A percentile compares a stretch with the other conserved stretches of the same genome.
phyloP scores from a whole-genome alignment of 2,329 filamentous ascomycete species.

The Aspergillus bombycis region DNA sequence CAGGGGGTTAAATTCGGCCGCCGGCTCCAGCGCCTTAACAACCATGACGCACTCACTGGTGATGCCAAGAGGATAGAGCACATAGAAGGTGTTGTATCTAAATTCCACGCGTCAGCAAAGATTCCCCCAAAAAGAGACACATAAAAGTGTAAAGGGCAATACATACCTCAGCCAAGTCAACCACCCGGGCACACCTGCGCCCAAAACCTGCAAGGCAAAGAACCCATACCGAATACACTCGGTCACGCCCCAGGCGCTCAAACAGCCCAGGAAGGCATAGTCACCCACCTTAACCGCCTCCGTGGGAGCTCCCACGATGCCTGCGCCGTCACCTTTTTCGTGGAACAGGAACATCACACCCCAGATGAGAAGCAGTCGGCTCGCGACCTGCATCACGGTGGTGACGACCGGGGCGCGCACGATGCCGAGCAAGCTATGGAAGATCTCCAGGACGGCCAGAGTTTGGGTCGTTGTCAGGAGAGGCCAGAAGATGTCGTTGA shows the following conservation, averaged over 20 bases:
- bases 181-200: conserved; percentile 61
- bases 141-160: not conserved
- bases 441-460: conserved; percentile 76
- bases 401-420: conserved; percentile 85
- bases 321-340: conserved; percentile 65
- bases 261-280: conserved; percentile 50
- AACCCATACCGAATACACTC: conserved; percentile 93
- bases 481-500: conserved; percentile 50
- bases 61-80: conserved; percentile 92
- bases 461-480: conserved; percentile 72
- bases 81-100: conserved; percentile 83
- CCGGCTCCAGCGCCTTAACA: conserved; percentile 65
- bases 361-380: conserved; percentile 88
- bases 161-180: conserved; percentile 65
- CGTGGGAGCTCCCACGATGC: conserved; percentile 30
- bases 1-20: conserved; percentile 56
- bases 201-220: conserved; percentile 71
- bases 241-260: conserved; percentile 84
- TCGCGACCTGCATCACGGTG: conserved; percentile 86
- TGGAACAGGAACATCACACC: conserved; percentile 77
- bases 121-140: not conserved
- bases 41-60: conserved; percentile 83
- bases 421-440: conserved; percentile 77
- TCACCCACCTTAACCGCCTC: conserved; percentile 35
- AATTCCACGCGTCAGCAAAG: not conserved